phyloP scores from a whole-genome alignment of 1,284 basidiomycete genomes.

The Ceratobasidium sp. region DNA sequence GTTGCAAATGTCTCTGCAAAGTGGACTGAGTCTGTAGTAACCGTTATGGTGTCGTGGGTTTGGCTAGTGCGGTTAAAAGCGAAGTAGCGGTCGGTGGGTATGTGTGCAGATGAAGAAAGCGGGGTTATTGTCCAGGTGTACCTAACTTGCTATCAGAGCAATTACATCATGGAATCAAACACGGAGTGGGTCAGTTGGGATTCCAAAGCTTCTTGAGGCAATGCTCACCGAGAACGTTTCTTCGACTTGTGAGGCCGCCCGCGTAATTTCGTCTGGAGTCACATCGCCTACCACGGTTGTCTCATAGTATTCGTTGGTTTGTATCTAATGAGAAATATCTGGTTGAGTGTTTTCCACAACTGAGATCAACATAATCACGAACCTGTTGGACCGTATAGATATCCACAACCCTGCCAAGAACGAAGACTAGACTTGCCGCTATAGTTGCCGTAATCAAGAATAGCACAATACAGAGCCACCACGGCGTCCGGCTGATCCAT shows the following conservation, averaged over 20 bases:
- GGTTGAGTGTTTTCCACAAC: not conserved
- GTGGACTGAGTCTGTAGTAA: conserved; percentile 13
- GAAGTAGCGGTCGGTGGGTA: conserved; percentile 35
- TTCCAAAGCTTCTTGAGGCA: not conserved
- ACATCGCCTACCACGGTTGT: conserved; percentile 21
- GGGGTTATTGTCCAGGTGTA: conserved; percentile 38
- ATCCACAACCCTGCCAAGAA: conserved; percentile 26
- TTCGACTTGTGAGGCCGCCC: conserved; percentile 5
- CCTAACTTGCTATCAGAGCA: conserved; percentile 15
- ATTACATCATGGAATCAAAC: not conserved
- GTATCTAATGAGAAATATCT: not conserved
- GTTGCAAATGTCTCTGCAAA: conserved; percentile 27
- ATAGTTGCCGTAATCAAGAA: conserved; percentile 37
- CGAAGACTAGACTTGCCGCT: conserved; percentile 19
- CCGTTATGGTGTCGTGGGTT: not conserved
- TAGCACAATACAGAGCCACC: conserved; percentile 36
- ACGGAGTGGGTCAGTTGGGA: not conserved
- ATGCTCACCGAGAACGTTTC: conserved; percentile 26
- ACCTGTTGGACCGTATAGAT: conserved; percentile 31
- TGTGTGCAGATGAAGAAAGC: conserved; percentile 3
- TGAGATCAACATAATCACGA: not conserved
- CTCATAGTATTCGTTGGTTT: conserved; percentile 30
- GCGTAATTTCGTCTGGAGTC: conserved; percentile 18
- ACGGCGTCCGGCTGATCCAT: conserved; percentile 8
- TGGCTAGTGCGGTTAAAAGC: not conserved